Evolutionary conservation across 805 yeast genomes (phyloP), one percentile per base, ranked within the genome.

Genomic region (Scheffersomyces stipitis): DNA sequence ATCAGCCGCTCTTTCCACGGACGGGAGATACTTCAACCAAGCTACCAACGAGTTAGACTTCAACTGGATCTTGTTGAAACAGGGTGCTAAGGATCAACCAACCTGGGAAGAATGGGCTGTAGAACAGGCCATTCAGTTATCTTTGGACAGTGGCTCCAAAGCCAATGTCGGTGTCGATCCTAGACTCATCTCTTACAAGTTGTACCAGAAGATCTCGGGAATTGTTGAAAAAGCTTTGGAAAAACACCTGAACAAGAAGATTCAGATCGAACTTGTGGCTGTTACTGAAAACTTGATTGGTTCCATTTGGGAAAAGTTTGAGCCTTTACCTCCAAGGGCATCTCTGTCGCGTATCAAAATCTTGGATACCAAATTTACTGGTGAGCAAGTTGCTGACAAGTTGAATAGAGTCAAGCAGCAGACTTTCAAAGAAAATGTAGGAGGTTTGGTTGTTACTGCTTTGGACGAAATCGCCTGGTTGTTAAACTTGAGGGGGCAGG

Each of bases 201-300:
- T 60, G 28, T 60, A 58, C 37, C 55, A 61, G 41, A 51, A 56
- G 34, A 42, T 76, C 16, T 51, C 60, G 34, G 39, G 43, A 5
- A 30, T 62, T 6, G 58, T 75, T 33, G 51, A 54, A 15, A 47
- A 56, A 3, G 60, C 60, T 29, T 30, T 56, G 9, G 29, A 41
- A 15, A 48, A 42, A 13, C 44, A 42, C 3, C 42, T 42, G 18
- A 39, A 50, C 17, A 44, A 54, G 5, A 54, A 55, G 26, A 69
- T 64, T 2, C 61, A 64, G 33, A 66, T 74, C 14, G 69, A 63
- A 38, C 48, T 77, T 10, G 63, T 68, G 6, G 63, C 80, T 0
- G 60, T 75, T n/a, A 53, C 56, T 37, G 73, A 67, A 12, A 91
- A 91, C 56, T 69, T 93, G 48, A 66, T 93, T 20, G 96, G 87